Evolutionary conservation across 1,284 basidiomycete species (phyloP).

Genomic region (Fomes fomentarius): DNA sequence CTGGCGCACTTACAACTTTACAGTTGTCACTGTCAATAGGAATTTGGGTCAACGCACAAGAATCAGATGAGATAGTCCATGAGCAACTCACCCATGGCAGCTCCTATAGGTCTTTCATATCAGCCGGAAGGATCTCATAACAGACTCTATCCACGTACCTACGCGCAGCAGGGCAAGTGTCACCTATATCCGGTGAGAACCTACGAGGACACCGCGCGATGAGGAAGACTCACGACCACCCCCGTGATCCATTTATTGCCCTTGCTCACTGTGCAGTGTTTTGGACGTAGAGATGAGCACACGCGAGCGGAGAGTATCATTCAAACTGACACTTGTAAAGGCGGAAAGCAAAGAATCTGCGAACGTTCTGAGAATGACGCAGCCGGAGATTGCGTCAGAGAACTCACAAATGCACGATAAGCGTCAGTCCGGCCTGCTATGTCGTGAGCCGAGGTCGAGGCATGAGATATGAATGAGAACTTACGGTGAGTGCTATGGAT

Average conservation of each 20-base stretch:
- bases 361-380: too few relatives aligned
- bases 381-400: too few relatives aligned
- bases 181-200: slow-evolving; percentile 4
- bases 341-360: slow-evolving; percentile 29
- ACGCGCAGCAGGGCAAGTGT: slow-evolving; percentile 21
- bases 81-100: neutral
- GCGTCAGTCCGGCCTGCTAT: slow-evolving; percentile 26
- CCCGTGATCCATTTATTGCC: slow-evolving; percentile 27
- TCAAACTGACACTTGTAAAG: slow-evolving; percentile 27
- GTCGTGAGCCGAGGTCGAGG: neutral
- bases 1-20: slow-evolving; percentile 18
- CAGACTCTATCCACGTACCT: slow-evolving; percentile 8
- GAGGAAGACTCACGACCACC: slow-evolving; percentile 20
- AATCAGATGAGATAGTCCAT: neutral
- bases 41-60: neutral
- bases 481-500: slow-evolving; percentile 28
- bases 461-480: too few relatives aligned
- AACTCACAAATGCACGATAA: slow-evolving; percentile 28
- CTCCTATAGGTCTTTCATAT: neutral
- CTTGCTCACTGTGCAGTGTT: slow-evolving; percentile 27
- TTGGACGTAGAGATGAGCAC: neutral
- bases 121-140: neutral
- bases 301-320: too few relatives aligned
- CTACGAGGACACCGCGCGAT: neutral
- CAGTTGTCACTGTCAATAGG: slow-evolving; percentile 17